phyloP scores from a whole-genome alignment of 176 grass and related monocot genomes.

The Avena atlantica region DNA sequence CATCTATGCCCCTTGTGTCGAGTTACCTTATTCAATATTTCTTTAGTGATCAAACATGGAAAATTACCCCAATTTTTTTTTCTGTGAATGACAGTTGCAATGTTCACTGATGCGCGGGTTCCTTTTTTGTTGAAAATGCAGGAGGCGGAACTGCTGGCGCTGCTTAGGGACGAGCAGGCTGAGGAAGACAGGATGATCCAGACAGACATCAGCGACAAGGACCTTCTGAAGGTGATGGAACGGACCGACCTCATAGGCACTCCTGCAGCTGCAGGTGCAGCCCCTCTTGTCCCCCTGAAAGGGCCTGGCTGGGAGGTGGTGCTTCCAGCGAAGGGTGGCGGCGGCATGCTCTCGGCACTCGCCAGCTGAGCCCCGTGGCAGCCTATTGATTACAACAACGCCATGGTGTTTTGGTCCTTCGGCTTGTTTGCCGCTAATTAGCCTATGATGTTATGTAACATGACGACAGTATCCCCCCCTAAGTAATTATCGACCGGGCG shows the following conservation, averaged over 20 bases:
- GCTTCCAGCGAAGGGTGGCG: constrained; percentile 63
- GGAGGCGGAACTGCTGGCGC: constrained; percentile 73
- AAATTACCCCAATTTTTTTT: no score
- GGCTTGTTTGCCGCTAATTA: neutral
- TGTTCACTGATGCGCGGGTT: neutral
- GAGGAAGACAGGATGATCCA: constrained; percentile 87
- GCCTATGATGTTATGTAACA: constrained; percentile 29
- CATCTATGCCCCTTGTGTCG: neutral
- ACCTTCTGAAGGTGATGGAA: constrained; percentile 72
- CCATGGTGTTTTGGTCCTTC: neutral
- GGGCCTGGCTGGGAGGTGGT: constrained; percentile 98
- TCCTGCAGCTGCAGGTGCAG: neutral
- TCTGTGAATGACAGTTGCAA: neutral
- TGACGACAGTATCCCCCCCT: constrained; percentile 20
- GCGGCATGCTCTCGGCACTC: constrained; percentile 75
- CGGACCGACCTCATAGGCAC: constrained; percentile 58
- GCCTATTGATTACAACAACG: neutral
- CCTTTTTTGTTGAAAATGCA: constrained; percentile 20
- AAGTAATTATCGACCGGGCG: constrained; percentile 40
- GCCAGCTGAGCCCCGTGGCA: constrained; percentile 50
- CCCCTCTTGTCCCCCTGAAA: constrained; percentile 56
- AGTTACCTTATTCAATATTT: neutral
- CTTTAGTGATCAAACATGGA: neutral
- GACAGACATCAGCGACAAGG: constrained; percentile 71
- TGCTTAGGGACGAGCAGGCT: constrained; percentile 75